Conservation (phyloP, 2,329 filamentous ascomycete species). For the Fusarium sp. region DNA sequence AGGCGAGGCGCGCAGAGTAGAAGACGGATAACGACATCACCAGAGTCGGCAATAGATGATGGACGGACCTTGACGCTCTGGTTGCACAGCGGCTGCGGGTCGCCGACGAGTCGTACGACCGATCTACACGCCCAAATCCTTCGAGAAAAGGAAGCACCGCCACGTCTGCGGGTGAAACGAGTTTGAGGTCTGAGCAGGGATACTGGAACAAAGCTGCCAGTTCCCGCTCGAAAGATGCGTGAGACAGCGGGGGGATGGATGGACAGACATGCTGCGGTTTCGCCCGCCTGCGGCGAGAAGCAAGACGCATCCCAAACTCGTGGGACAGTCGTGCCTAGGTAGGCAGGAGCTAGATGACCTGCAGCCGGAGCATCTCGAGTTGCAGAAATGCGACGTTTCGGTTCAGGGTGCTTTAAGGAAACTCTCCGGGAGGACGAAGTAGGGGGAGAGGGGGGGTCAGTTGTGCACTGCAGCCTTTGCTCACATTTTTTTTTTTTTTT, state of each 20-base stretch:
- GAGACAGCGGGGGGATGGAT: slow-evolving; percentile 6
- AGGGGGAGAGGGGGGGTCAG: not conserved
- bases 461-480: not conserved
- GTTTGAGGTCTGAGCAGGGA: slow-evolving; percentile 13
- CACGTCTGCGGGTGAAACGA: slow-evolving; percentile 34
- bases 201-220: slow-evolving; percentile 15
- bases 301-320: slow-evolving; percentile 33
- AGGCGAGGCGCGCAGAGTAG: not conserved
- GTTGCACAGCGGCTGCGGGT: slow-evolving; percentile 24
- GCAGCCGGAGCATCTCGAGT: slow-evolving; percentile 41
- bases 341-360: slow-evolving; percentile 40
- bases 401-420: slow-evolving; percentile 14
- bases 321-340: slow-evolving; percentile 25
- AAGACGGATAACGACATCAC: slow-evolving; percentile 16
- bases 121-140: slow-evolving; percentile 31
- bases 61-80: slow-evolving; percentile 12
- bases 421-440: slow-evolving; percentile 5
- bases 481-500: slow-evolving; percentile 5
- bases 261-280: not conserved
- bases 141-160: slow-evolving; percentile 42
- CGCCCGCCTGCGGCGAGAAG: slow-evolving; percentile 11
- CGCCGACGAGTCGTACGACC: slow-evolving; percentile 31
- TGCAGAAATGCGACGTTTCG: slow-evolving; percentile 38
- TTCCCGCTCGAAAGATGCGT: slow-evolving; percentile 21
- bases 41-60: slow-evolving; percentile 24